Evolutionary conservation across 179 eudicot genomes (phyloP), one percentile per base, ranked within the genome.

Genomic region (Sideroxylon spinosum): DNA sequence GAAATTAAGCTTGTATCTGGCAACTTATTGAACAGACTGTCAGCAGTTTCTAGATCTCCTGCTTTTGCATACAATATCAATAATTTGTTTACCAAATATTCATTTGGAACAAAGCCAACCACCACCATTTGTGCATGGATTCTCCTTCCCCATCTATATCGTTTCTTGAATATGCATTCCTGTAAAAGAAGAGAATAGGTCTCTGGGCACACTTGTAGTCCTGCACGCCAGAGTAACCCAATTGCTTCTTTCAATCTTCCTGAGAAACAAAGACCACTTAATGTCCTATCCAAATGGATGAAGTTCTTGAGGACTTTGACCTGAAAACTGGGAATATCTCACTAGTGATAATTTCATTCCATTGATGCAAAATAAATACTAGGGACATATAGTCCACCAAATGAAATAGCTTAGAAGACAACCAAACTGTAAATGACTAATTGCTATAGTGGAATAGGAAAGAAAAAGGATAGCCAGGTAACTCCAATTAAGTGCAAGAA

Each of bases 141-240:
- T 75, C 83, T 86, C 81, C 71, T 93, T 25, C 95, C 98, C 84
- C 81, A 83, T 69, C 84, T 79, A 80, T 82, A 87, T 52, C 73
- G 76, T 82, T 85, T 88, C 74, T 85, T 79, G 77, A 84, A 79
- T 78, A 91, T 87, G 86, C 91, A 90, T 78, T 95, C 98, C 86
- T 93, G 98, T 85, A 95, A 78, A 79, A 95, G 86, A 74, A 95
- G 93, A 68, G 93, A 84, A 86, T 90, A 93, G 49, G 91, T 93
- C 53, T 82, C 86, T 68, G 89, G 83, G 29, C 76, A 79, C 72
- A 86, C 90, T 50, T 76, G 81, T 71, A 74, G 65, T 68, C 79
- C 85, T 17, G 89, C 74, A 83, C 83, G 71, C 81, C 88, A 88
- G 81, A 95, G 76, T 80, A 93, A 70, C 70, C 87, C 77, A 79